These are phyloP conservation scores for Didymella arachidicola DNA, from an alignment of 2,329 filamentous ascomycete genomes.

Conservation along the genomic window DNA sequence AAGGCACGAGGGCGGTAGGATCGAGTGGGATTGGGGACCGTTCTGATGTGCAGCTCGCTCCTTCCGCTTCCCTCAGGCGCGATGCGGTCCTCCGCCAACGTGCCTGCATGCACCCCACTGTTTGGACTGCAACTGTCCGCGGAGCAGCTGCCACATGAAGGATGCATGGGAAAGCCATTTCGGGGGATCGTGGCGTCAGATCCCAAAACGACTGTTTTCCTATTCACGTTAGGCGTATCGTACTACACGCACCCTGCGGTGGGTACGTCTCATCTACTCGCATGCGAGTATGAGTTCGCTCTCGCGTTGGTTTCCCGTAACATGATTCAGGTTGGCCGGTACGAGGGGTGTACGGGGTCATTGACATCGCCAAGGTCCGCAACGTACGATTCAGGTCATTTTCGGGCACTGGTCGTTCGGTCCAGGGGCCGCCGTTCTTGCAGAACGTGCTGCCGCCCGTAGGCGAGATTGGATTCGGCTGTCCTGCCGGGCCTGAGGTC, in stretches of 20 bases:
- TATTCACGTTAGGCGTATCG: neutral
- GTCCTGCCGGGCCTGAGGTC: conserved; percentile 7
- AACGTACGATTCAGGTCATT: conserved; percentile 10
- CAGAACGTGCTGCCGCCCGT: conserved; percentile 16
- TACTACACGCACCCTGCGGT: neutral
- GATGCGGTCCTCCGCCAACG: conserved; percentile 5
- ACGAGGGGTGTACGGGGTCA: conserved; percentile 2
- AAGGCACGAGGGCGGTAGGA: conserved; percentile 4
- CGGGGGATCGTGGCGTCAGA: conserved; percentile 6
- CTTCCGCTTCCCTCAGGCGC: conserved; percentile 17
- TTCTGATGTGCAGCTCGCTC: conserved; percentile 16
- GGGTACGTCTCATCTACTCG: conserved; percentile 4
- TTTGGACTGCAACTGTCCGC: conserved; percentile 8
- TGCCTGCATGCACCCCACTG: conserved; percentile 18
- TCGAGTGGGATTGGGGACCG: conserved; percentile 7
- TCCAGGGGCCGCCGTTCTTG: conserved; percentile 9
- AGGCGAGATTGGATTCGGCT: conserved; percentile 20
- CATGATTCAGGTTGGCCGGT: conserved; percentile 10
- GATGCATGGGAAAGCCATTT: neutral
- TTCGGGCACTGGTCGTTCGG: conserved; percentile 1
- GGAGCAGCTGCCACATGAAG: conserved; percentile 4
- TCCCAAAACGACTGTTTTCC: neutral
- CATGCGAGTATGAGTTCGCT: neutral
- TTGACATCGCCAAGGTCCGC: conserved; percentile 11
- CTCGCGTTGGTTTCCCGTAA: neutral